Evolutionary conservation across 345 rosid genomes (phyloP).

Genomic region (Odontarrhena argentea): DNA sequence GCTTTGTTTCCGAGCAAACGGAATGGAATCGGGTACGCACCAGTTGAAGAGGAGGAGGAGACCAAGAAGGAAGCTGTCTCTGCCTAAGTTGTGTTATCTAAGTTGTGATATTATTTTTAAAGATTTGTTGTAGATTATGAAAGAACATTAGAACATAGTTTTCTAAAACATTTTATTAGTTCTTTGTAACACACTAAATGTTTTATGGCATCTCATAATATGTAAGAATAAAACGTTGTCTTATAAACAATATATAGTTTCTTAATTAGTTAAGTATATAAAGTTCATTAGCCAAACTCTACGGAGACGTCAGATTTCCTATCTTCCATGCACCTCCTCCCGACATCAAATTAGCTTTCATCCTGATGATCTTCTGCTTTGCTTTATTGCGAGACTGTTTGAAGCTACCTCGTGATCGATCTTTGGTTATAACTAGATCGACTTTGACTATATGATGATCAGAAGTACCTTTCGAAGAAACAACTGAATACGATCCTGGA

Average conservation of each 20-base stretch:
- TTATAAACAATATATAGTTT: neutral
- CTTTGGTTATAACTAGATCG: slow-evolving; percentile 51
- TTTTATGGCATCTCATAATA: slow-evolving; percentile 14
- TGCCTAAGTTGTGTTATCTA: slow-evolving; percentile 16
- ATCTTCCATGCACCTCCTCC: slow-evolving; percentile 49
- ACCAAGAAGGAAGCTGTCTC: slow-evolving; percentile 22
- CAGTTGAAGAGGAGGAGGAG: slow-evolving; percentile 35
- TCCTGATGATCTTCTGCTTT: slow-evolving; percentile 44
- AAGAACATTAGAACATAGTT: slow-evolving; percentile 3
- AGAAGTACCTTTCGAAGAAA: slow-evolving; percentile 88
- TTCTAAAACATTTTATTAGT: slow-evolving; percentile 11
- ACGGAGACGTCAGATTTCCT: slow-evolving; percentile 24
- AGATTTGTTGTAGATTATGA: slow-evolving; percentile 4
- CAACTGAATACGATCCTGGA: slow-evolving; percentile 78
- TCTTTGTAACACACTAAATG: slow-evolving; percentile 13
- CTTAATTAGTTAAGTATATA: neutral
- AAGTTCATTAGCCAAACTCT: slow-evolving; percentile 2
- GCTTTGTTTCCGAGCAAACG: slow-evolving; percentile 70
- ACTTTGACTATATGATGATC: slow-evolving; percentile 95
- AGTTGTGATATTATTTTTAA: neutral
- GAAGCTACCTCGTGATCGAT: slow-evolving; percentile 39
- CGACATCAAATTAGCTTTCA: slow-evolving; percentile 46
- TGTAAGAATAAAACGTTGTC: slow-evolving; percentile 13
- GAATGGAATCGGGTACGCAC: slow-evolving; percentile 82
- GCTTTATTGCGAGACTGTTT: slow-evolving; percentile 37